Percentiles rank a stretch among this genome's conserved stretches.
Conservation (phyloP, 306 rosid species). For the Pueraria montana region DNA sequence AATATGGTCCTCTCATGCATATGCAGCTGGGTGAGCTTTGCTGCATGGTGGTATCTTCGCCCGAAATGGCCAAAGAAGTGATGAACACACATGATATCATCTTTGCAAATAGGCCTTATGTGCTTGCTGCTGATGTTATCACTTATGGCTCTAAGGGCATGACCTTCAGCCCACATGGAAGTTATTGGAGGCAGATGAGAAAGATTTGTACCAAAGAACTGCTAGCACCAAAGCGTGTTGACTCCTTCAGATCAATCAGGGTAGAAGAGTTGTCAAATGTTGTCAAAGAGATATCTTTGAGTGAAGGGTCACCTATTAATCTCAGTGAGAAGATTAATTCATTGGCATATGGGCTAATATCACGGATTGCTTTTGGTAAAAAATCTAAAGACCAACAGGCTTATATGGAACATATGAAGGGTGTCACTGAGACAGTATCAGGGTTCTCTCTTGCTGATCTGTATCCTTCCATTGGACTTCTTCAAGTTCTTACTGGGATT, state of each 20-base stretch:
- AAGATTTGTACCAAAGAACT: slow-evolving; percentile 15
- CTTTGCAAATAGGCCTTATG: slow-evolving; percentile 35
- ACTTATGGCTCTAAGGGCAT: slow-evolving; percentile 37
- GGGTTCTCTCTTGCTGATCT: slow-evolving; percentile 49
- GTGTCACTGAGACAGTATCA: neutral
- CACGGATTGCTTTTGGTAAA: too few relatives aligned
- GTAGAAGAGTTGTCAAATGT: slow-evolving; percentile 19
- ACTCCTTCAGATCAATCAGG: slow-evolving; percentile 43
- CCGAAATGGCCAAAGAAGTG: slow-evolving; percentile 45
- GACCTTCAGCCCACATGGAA: slow-evolving; percentile 29
- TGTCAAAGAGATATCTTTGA: slow-evolving; percentile 23
- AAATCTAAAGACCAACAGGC: too few relatives aligned
- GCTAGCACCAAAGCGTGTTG: slow-evolving; percentile 28
- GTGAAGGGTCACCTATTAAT: slow-evolving; percentile 36
- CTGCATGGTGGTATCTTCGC: slow-evolving; percentile 51
- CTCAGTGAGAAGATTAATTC: slow-evolving; percentile 25
- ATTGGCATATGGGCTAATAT: neutral
- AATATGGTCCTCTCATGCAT: slow-evolving; percentile 45
- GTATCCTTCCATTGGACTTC: slow-evolving; percentile 43
- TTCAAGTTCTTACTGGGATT: slow-evolving; percentile 41
- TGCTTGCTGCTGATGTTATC: slow-evolving; percentile 27
- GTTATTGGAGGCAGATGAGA: slow-evolving; percentile 43
- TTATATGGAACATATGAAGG: slow-evolving; percentile 16
- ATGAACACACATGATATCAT: slow-evolving; percentile 50
- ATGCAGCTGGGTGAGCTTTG: too few relatives aligned